Evolutionary conservation across 2,329 filamentous ascomycete genomes (phyloP), one percentile per base, ranked within the genome.

Genomic region (Aspergillus hiratsukae): DNA sequence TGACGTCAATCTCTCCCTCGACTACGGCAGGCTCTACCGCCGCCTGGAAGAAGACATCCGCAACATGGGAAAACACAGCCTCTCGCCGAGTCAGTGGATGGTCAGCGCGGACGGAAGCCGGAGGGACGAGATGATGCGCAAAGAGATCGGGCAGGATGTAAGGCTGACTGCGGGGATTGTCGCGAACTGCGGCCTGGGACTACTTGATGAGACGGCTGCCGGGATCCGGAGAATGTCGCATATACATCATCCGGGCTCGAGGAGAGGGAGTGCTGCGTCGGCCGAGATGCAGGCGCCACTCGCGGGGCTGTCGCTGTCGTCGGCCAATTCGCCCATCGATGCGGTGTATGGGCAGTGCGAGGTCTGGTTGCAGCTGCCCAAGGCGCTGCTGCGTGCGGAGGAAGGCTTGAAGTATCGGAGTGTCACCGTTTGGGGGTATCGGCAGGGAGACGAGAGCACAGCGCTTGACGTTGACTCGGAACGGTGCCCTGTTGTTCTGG

Each of bases 21-120:
- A 78, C 61, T 80, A 80, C 63, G 77, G 78, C 37, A 77, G 76
- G 58, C 67, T 80, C 19, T 79, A 75, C 63, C 75, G 76, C 37
- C 71, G 68, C 8, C 62, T 80, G 41, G 69, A 73, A 41, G 57
- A 63, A n/a, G 69, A 69, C 40, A 61, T 75, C 35, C 67, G 63
- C 50, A 61, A 69, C 51, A 65, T 70, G 57, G 66, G 63, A 21
- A 63, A 66, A 28, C 58, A 63, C 5, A 49, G 59, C 6, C 63
- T 64, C 8, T 58, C 60, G 19, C 62, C 63, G 11, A 59, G 62
- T 35, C 60, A 67, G n/a, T 55, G 53, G 41, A 65, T 70, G 55
- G 49, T 70, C 43, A 68, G 62, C 53, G 45, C 70, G 17, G 63
- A 71, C 1, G 66, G 69, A 6, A 66, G 57, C 7, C 65, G 63